A percentile compares a stretch with the other conserved stretches of the same genome.
Evolutionary conservation across 768 basidiomycete genomes (phyloP).

Genomic region (Suillus clintonianus): DNA sequence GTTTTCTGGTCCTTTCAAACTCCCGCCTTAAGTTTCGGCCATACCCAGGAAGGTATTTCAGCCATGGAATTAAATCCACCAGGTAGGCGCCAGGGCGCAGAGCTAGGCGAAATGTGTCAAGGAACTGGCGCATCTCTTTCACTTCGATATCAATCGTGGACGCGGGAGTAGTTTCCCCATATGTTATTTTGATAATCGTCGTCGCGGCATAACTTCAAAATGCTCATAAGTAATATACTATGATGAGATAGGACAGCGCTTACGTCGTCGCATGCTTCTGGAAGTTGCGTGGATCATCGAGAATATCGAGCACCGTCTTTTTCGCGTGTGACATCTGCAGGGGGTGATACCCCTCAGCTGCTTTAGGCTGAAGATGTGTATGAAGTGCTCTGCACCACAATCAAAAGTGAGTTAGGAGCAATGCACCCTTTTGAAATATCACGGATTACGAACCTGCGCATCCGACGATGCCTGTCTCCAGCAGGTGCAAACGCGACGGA

Average conservation of each 20-base stretch:
- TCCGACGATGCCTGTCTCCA: slow-evolving; percentile 53
- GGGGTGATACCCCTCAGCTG: slow-evolving; percentile 42
- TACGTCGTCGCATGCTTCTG: slow-evolving; percentile 30
- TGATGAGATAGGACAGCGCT: slow-evolving; percentile 33
- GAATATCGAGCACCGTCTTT: slow-evolving; percentile 8
- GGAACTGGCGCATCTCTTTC: slow-evolving; percentile 17
- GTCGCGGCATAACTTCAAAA: slow-evolving; percentile 13
- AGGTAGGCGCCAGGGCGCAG: slow-evolving; percentile 31
- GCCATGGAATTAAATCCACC: slow-evolving; percentile 36
- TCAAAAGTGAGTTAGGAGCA: background rate
- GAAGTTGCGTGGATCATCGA: slow-evolving; percentile 24
- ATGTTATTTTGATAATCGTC: slow-evolving; percentile 9
- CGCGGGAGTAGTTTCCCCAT: slow-evolving; percentile 10
- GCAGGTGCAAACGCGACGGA: slow-evolving; percentile 46
- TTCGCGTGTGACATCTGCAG: slow-evolving; percentile 39
- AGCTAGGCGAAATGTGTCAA: slow-evolving; percentile 20
- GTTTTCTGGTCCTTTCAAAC: slow-evolving; percentile 49
- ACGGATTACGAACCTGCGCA: slow-evolving; percentile 42
- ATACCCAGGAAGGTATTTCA: slow-evolving; percentile 62
- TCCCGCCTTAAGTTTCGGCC: slow-evolving; percentile 52
- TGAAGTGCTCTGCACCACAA: slow-evolving; percentile 45
- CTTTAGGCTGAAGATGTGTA: slow-evolving; percentile 50
- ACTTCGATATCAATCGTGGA: slow-evolving; percentile 7
- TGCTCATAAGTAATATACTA: slow-evolving; percentile 9
- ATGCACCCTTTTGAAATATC: background rate